These are phyloP conservation scores for Triticum urartu DNA, from an alignment of 176 grass and related monocot genomes.

Conservation along the genomic window DNA sequence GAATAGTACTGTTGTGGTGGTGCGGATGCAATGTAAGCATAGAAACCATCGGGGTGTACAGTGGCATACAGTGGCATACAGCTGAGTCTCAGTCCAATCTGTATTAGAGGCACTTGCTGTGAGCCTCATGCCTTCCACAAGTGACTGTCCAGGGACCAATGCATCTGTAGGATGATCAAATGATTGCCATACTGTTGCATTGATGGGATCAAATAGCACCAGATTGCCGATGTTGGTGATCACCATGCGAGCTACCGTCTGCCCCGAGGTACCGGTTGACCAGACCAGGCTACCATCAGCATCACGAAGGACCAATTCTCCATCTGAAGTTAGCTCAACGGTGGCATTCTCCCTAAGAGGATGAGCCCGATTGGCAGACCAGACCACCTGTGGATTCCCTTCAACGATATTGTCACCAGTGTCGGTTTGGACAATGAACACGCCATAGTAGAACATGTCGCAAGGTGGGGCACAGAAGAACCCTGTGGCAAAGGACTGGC, in stretches of 20 bases:
- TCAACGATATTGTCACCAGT: not conserved
- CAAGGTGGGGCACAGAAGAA: not conserved
- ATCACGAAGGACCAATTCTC: not conserved
- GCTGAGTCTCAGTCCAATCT: not conserved
- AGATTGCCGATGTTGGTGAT: not conserved
- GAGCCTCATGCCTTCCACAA: not conserved
- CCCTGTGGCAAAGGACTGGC: not conserved
- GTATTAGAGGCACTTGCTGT: not conserved
- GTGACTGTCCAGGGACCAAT: not conserved
- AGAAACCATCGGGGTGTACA: not conserved
- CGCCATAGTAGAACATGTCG: not conserved
- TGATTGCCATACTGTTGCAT: not conserved
- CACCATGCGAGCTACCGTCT: not conserved
- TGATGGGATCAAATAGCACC: not conserved
- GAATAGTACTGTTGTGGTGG: not conserved
- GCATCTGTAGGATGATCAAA: not conserved
- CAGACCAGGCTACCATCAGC: not conserved
- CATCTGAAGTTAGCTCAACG: not conserved
- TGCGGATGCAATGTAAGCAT: not conserved
- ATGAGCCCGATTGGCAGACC: not conserved
- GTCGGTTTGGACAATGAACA: not conserved
- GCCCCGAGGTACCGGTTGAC: not conserved
- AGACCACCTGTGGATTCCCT: not conserved
- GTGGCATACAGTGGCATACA: not conserved
- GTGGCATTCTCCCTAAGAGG: not conserved